Percentiles rank a stretch among this genome's conserved stretches.
These are phyloP conservation scores for Dovyalis caffra DNA, from an alignment of 345 rosid genomes.

Conservation along the genomic window DNA sequence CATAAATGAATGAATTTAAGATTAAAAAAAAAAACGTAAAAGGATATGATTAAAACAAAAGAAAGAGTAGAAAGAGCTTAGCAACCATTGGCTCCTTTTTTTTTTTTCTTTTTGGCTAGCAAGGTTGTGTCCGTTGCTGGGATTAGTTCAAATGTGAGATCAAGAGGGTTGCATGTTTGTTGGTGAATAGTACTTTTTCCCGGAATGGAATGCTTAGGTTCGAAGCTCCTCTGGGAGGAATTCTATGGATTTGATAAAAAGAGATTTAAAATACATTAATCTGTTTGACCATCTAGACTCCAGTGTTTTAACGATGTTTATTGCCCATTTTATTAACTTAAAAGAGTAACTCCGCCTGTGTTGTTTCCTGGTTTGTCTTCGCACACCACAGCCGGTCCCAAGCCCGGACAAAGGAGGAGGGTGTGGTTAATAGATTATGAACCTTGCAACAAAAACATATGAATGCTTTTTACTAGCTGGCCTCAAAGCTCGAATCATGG, in stretches of 20 bases:
- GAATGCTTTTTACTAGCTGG: background rate
- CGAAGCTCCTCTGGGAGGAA: background rate
- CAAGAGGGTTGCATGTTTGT: too few species aligned
- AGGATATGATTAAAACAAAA: too few species aligned
- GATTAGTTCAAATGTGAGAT: too few species aligned
- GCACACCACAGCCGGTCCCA: slow-evolving; percentile 75
- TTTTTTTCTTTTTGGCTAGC: too few species aligned
- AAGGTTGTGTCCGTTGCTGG: too few species aligned
- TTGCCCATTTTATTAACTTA: background rate
- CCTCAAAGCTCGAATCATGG: background rate
- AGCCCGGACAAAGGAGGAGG: slow-evolving; percentile 77
- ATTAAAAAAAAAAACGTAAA: too few species aligned
- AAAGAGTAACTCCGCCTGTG: slow-evolving; percentile 61
- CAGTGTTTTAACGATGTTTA: background rate
- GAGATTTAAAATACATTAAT: background rate
- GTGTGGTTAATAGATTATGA: slow-evolving; percentile 14
- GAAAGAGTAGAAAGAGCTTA: too few species aligned
- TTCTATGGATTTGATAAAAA: background rate
- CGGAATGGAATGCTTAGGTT: background rate
- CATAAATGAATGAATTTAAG: too few species aligned
- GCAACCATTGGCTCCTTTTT: too few species aligned
- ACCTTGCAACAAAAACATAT: background rate
- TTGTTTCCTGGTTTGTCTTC: background rate
- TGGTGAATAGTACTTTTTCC: background rate
- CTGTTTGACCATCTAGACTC: background rate